A percentile compares a stretch with the other conserved stretches of the same genome.
These are phyloP conservation scores for Fusarium agapanthi DNA, from an alignment of 2,329 filamentous ascomycete genomes.

Conservation along the genomic window DNA sequence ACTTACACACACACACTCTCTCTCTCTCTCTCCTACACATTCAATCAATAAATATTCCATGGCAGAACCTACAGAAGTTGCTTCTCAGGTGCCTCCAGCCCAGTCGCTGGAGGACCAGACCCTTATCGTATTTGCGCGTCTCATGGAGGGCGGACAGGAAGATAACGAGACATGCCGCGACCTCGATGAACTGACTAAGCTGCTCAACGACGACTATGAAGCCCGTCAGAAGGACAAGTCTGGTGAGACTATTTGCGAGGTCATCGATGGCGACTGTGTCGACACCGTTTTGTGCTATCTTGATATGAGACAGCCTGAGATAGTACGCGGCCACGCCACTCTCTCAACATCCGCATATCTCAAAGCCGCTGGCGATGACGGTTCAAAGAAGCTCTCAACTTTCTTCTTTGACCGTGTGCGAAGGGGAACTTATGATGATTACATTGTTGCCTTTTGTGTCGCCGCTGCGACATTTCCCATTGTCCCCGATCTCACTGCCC, in stretches of 20 bases:
- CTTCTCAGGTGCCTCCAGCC: constrained; percentile 45
- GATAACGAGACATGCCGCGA: constrained; percentile 74
- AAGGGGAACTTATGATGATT: constrained; percentile 83
- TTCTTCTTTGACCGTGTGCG: constrained; percentile 79
- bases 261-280: constrained; percentile 78
- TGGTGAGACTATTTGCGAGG: constrained; percentile 61
- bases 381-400: constrained; percentile 72
- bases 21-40: neutral
- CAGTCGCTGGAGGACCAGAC: constrained; percentile 68
- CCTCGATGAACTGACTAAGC: constrained; percentile 66
- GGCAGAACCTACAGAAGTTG: constrained; percentile 45
- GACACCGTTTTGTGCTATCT: constrained; percentile 88
- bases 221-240: constrained; percentile 54
- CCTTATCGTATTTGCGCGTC: constrained; percentile 81
- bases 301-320: constrained; percentile 80
- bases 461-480: constrained; percentile 89
- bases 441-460: constrained; percentile 93
- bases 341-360: constrained; percentile 85
- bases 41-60: constrained; percentile 36
- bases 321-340: constrained; percentile 82
- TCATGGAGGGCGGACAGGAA: constrained; percentile 91
- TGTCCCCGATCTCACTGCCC: constrained; percentile 75
- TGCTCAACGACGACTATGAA: constrained; percentile 65
- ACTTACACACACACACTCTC: too few relatives aligned
- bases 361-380: constrained; percentile 76